These are phyloP conservation scores for Onygenales sp. DNA, from an alignment of 2,329 filamentous ascomycete species.

Conservation along the genomic window DNA sequence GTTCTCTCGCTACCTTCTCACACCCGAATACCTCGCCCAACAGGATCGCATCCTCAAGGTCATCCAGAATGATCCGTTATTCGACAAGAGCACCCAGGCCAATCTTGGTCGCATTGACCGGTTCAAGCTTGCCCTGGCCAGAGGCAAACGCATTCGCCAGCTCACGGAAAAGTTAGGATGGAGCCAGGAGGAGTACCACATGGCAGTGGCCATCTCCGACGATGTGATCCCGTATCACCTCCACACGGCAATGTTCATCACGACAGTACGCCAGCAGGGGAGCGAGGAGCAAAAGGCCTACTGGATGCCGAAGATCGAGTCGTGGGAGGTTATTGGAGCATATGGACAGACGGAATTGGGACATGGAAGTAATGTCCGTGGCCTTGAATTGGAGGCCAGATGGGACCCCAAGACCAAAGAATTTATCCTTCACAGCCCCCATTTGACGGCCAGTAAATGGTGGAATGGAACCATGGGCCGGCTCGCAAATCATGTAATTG, in stretches of 20 bases:
- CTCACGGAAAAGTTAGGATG: conserved; percentile 38
- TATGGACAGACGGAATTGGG: conserved; percentile 40
- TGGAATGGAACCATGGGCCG: conserved; percentile 41
- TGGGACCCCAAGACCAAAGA: conserved; percentile 34
- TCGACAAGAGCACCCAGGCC: conserved; percentile 41
- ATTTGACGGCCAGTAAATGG: conserved; percentile 40
- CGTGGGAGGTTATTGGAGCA: conserved; percentile 37
- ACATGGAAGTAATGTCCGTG: conserved; percentile 39
- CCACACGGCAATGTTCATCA: conserved; percentile 40
- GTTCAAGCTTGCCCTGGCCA: conserved; percentile 43
- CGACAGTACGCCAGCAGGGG: conserved; percentile 38
- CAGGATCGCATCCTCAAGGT: conserved; percentile 39
- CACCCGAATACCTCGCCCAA: conserved; percentile 38
- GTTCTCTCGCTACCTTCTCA: conserved; percentile 38
- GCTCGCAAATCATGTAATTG: conserved; percentile 41
- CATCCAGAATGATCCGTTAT: conserved; percentile 38
- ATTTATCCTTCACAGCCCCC: conserved; percentile 38
- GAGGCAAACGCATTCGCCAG: conserved; percentile 42
- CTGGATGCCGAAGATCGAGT: conserved; percentile 37
- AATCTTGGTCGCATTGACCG: conserved; percentile 44
- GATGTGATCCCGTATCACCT: conserved; percentile 46
- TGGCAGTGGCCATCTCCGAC: conserved; percentile 44
- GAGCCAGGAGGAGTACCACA: conserved; percentile 41
- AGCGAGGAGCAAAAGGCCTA: conserved; percentile 33
- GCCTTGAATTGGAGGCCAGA: conserved; percentile 34